Evolutionary conservation across 169 alveolate genomes (phyloP).

Genomic region (Plasmodium chabaudi): DNA sequence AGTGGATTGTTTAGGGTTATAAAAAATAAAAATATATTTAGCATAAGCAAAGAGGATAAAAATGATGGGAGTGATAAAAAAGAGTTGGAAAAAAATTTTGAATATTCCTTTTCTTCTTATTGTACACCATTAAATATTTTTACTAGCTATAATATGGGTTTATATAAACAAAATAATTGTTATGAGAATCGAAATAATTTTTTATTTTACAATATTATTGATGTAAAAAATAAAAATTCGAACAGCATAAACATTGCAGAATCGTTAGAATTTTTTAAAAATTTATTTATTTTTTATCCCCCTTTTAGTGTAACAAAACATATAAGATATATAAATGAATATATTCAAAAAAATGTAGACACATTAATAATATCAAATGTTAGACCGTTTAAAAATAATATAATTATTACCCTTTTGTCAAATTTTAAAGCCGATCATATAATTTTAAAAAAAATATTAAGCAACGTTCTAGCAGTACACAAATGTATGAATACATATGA

Average conservation of each 20-base stretch:
- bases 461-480: conserved; percentile 29
- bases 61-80: neutral
- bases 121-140: conserved; percentile 74
- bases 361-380: conserved; percentile 57
- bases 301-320: conserved; percentile 67
- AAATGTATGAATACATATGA: conserved; percentile 54
- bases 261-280: conserved; percentile 70
- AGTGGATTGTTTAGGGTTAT: conserved; percentile 54
- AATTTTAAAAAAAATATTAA: conserved; percentile 46
- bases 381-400: conserved; percentile 63
- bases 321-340: conserved; percentile 73
- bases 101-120: conserved; percentile 36
- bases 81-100: conserved; percentile 1
- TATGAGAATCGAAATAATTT: conserved; percentile 63
- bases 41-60: neutral
- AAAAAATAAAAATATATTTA: conserved; percentile 48
- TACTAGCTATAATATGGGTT: conserved; percentile 75
- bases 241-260: conserved; percentile 56
- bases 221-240: conserved; percentile 45
- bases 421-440: conserved; percentile 72
- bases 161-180: conserved; percentile 54
- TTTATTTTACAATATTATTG: conserved; percentile 68
- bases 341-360: conserved; percentile 21
- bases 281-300: conserved; percentile 66
- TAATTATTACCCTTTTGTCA: conserved; percentile 61